Evolutionary conservation across 2,329 filamentous ascomycete genomes (phyloP), one percentile per base, ranked within the genome.

Genomic region (Colletotrichum chrysophilum): DNA sequence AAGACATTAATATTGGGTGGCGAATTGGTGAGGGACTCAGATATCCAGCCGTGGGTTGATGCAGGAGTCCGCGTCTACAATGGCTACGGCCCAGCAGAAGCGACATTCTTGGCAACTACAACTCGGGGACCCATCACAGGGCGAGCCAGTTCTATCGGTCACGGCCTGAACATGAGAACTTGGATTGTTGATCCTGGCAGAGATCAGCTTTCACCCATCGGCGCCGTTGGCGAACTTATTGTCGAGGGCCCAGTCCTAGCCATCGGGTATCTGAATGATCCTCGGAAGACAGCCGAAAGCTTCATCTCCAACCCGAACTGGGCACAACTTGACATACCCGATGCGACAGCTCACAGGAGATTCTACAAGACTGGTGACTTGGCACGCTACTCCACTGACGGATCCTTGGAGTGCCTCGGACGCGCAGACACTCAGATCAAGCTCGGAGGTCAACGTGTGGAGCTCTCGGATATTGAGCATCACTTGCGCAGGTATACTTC

Each of bases 401-500:
- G 78, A 18, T 77, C 69, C 3, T 38, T 79, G 5, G 74, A 78
- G 24, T 77, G 70, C 61, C 52, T 65, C 3, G 79, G 74, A 72
- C 79, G 74, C 43, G 75, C 71, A 16, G 78, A 79, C 62, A 34
- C 28, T 24, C 71, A 75, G 58, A 71, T 80, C 48, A 80, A 80
- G 71, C 61, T 80, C 2, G 75, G 76, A 14, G 79, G 78, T 4
- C 68, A 76, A 34, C 71, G 79, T 4, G 66, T 80, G 12, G 78
- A 79, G 64, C 36, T 77, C 7, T 76, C 76, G 4, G 79, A 80
- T 24, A 73, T 80, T 13, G 76, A 78, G 58, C 28, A 58, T 21
- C 56, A 62, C 55, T 9, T 56, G 10, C 61, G 66, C 34, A 52
- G 52, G 13, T 38, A 24, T 21, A 91, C 56, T 89, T 86, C 74